A percentile compares a stretch with the other conserved stretches of the same genome.
Evolutionary conservation across 495 filamentous ascomycete species (phyloP).

Genomic region (Tuber aestivum): DNA sequence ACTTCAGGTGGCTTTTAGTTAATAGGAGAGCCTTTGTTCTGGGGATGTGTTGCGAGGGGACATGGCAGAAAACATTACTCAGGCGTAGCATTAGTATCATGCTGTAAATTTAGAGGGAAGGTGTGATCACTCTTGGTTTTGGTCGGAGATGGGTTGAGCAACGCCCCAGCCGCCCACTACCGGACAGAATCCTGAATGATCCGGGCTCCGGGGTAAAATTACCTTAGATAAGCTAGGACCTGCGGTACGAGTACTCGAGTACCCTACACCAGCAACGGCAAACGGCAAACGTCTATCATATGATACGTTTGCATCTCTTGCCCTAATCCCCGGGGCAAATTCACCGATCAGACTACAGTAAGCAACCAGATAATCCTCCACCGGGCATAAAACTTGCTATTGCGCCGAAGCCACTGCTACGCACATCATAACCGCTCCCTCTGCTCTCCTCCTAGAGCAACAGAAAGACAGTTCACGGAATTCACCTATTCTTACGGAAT

Average conservation of each 20-base stretch:
- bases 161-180: neutral
- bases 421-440: neutral
- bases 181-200: neutral
- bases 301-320: neutral
- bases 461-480: neutral
- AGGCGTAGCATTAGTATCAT: neutral
- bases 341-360: neutral
- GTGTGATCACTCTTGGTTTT: neutral
- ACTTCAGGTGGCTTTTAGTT: neutral
- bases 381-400: neutral
- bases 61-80: neutral
- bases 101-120: neutral
- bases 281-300: too few relatives aligned
- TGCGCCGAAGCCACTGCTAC: neutral
- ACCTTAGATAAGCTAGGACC: neutral
- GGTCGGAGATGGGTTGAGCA: neutral
- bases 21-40: neutral
- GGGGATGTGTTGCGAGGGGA: neutral
- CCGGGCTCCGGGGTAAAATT: constrained; percentile 1
- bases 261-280: neutral
- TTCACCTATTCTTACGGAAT: neutral
- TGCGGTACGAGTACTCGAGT: too few relatives aligned
- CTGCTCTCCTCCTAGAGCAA: neutral
- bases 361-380: neutral
- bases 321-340: neutral